A percentile compares a stretch with the other conserved stretches of the same genome.
Conservation (phyloP, 164 flowering plant genomes). For the Litsea cubeba region DNA sequence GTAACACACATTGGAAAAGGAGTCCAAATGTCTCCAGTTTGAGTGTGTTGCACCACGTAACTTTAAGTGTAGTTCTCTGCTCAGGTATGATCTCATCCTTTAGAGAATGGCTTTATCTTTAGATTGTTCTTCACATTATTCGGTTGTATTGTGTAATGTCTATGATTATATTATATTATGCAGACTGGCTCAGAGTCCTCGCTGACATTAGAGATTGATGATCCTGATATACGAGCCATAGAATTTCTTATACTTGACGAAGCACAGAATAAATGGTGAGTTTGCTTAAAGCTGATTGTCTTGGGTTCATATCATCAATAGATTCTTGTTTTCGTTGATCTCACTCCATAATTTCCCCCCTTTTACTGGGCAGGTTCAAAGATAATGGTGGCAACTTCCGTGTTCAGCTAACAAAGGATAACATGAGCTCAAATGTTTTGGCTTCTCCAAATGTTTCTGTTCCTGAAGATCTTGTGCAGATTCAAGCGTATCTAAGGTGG, state of each 20-base stretch:
- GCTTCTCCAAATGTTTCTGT: conserved; percentile 61
- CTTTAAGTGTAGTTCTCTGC: neutral
- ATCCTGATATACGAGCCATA: conserved; percentile 67
- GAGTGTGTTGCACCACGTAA: too few relatives aligned
- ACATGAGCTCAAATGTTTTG: conserved; percentile 28
- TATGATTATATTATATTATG: neutral
- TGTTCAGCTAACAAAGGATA: conserved; percentile 36
- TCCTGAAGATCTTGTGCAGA: conserved; percentile 94
- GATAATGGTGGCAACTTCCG: conserved; percentile 66
- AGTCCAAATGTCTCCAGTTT: too few relatives aligned
- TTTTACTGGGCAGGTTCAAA: conserved; percentile 57
- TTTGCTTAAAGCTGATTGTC: neutral
- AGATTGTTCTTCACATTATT: neutral
- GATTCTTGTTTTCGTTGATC: neutral
- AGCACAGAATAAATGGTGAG: conserved; percentile 63
- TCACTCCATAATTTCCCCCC: neutral
- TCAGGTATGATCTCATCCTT: neutral
- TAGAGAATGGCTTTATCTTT: neutral
- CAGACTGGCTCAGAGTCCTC: conserved; percentile 66
- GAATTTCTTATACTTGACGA: conserved; percentile 88
- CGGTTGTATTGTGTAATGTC: neutral
- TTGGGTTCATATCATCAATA: neutral
- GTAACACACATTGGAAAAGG: too few relatives aligned
- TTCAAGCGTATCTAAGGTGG: conserved; percentile 95
- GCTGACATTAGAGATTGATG: conserved; percentile 73